Base-by-base conservation (phyloP, 192 early-diverging fungal genomes). In the Obelidium mucronatum region DNA sequence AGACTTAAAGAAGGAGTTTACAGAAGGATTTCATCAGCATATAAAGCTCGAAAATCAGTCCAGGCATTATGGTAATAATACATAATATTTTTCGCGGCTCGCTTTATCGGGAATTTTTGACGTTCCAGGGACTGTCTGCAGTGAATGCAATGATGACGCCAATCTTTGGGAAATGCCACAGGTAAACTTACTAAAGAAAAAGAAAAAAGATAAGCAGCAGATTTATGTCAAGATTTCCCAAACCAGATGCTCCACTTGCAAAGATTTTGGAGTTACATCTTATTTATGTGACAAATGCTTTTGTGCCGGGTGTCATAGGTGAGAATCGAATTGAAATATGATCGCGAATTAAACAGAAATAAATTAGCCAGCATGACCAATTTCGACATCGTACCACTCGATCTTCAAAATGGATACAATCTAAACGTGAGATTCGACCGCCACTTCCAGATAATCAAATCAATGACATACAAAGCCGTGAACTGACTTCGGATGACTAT, bases 211-310 rank as follows among this genome's bases (percentile, higher is more conserved):
- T n/a, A n/a, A n/a, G n/a, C n/a, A n/a, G n/a, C n/a, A n/a, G n/a
- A n/a, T n/a, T n/a, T n/a, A n/a, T n/a, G n/a, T n/a, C n/a, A n/a
- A n/a, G n/a, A n/a, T n/a, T n/a, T 39, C 24, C 11, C 40, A 60
- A 13, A 22, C 33, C 19, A 77, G 76, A 44, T 77, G 76, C 42
- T 22, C 3, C 19, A 76, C 61, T 63, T 85, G 81, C 71, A 73
- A 71, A 51, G 76, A 61, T 3, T 81, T 76, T 56, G 51, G 44
- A 39, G 55, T 67, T 44, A 51, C 58, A 53, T 40, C 62, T 13
- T 37, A 64, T 63, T 62, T 86, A 3, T 86, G 85, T 66, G 74
- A 86, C 59, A 48, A 36, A 42, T 86, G 85, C 62, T 83, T 82
- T 65, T 55, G 36, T 24, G 34, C 53, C 0, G 85, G 81, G 28